phyloP scores from a whole-genome alignment of 192 early-diverging fungal species.

The Gryganskiella cystojenkinii region DNA sequence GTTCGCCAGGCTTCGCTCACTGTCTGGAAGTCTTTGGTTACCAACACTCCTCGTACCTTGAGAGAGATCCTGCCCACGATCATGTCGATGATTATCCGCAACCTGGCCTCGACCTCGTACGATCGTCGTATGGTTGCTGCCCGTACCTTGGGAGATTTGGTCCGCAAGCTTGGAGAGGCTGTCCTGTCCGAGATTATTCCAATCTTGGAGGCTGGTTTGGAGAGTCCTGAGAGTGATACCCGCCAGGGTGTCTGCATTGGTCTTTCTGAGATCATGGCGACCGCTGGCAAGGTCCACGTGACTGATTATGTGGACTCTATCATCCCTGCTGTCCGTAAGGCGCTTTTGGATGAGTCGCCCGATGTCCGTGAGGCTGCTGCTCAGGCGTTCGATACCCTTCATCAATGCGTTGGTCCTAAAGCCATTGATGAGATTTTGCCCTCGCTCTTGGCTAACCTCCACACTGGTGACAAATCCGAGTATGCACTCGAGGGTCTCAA shows the following conservation, averaged over 20 bases:
- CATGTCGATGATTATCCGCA: slow-evolving; percentile 91
- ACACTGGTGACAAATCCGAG: slow-evolving; percentile 64
- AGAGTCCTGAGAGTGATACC: slow-evolving; percentile 70
- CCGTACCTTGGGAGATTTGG: slow-evolving; percentile 92
- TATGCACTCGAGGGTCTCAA: slow-evolving; percentile 95
- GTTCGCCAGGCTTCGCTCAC: slow-evolving; percentile 89
- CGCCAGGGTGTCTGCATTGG: slow-evolving; percentile 96
- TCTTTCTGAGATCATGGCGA: slow-evolving; percentile 89
- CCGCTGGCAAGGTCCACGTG: slow-evolving; percentile 83
- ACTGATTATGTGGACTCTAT: slow-evolving; percentile 89
- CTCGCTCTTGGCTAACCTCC: slow-evolving; percentile 84
- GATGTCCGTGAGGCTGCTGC: slow-evolving; percentile 96
- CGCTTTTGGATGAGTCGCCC: slow-evolving; percentile 85
- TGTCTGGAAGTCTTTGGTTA: slow-evolving; percentile 97
- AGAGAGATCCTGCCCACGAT: slow-evolving; percentile 93
- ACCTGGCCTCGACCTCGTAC: slow-evolving; percentile 76
- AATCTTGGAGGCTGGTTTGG: slow-evolving; percentile 87
- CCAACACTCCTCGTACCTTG: slow-evolving; percentile 96
- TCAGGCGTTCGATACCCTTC: slow-evolving; percentile 93
- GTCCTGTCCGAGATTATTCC: slow-evolving; percentile 91
- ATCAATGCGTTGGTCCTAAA: slow-evolving; percentile 89
- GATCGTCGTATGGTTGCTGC: slow-evolving; percentile 90
- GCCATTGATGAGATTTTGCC: slow-evolving; percentile 96
- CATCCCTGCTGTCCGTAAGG: slow-evolving; percentile 82
- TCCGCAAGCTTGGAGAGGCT: slow-evolving; percentile 93